A percentile compares a stretch with the other conserved stretches of the same genome.
Evolutionary conservation across 192 early-diverging fungal genomes (phyloP).

Genomic region (Chytriomyces hyalinus): DNA sequence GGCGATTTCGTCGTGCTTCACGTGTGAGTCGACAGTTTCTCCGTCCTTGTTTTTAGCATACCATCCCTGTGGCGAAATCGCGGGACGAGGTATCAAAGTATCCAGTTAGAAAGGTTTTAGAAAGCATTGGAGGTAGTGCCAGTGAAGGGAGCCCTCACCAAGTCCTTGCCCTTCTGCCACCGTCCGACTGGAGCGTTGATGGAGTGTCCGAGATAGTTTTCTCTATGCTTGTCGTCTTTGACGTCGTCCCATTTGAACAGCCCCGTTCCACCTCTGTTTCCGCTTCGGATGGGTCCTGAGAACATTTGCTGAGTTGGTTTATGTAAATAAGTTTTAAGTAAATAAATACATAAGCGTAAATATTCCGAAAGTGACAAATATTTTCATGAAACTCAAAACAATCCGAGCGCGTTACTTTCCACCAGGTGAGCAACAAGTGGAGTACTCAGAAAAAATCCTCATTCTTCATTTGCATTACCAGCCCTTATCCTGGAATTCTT

Average conservation of each 20-base stretch:
- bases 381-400: conserved; percentile 11
- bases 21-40: conserved; percentile 31
- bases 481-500: conserved; percentile 18
- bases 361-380: neutral
- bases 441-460: neutral
- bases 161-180: conserved; percentile 68
- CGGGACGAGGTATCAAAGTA: neutral
- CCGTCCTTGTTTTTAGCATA: conserved; percentile 67
- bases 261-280: conserved; percentile 49
- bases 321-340: neutral
- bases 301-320: conserved; percentile 10
- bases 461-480: neutral
- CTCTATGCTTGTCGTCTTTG: conserved; percentile 68
- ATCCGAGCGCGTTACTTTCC: conserved; percentile 29
- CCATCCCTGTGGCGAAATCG: conserved; percentile 58
- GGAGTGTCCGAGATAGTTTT: conserved; percentile 87
- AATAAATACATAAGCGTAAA: neutral
- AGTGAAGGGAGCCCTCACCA: neutral
- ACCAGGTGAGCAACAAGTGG: neutral
- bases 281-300: conserved; percentile 28
- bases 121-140: neutral
- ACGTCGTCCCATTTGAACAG: conserved; percentile 55
- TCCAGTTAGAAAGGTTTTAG: neutral
- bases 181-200: conserved; percentile 78
- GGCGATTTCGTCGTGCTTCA: conserved; percentile 36